Evolutionary conservation across 2,329 filamentous ascomycete genomes (phyloP).

Genomic region (Hypoxylon sp.): DNA sequence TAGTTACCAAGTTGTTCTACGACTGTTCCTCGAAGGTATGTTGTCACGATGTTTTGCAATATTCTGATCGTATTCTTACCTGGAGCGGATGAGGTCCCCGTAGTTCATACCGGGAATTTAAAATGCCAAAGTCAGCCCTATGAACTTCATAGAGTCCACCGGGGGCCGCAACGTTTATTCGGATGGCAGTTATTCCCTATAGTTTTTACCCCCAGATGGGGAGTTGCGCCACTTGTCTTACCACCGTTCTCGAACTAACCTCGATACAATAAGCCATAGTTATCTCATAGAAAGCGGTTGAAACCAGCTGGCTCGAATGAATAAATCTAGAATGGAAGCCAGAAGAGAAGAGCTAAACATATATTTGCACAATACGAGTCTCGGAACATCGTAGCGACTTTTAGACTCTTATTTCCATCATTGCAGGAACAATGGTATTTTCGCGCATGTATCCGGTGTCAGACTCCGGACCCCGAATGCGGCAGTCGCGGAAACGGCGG

Average conservation of each 20-base stretch:
- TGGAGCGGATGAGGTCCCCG: neutral
- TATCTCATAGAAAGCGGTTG: neutral
- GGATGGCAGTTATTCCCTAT: neutral
- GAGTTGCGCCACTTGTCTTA: constrained; percentile 1
- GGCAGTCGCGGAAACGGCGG: constrained; percentile 19
- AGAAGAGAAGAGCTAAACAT: neutral
- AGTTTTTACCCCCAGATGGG: neutral
- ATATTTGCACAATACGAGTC: neutral
- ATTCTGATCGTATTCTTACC: neutral
- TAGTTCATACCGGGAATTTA: neutral
- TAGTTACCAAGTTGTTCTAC: neutral
- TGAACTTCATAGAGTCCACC: neutral
- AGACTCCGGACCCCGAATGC: constrained; percentile 36
- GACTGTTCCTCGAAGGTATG: neutral
- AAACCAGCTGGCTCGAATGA: neutral
- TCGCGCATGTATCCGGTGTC: constrained; percentile 5
- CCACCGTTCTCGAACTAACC: neutral
- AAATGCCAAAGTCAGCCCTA: neutral
- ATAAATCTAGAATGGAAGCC: neutral
- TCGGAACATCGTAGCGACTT: neutral
- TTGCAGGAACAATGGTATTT: neutral
- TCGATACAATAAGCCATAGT: neutral
- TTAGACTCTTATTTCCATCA: neutral
- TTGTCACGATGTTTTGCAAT: neutral
- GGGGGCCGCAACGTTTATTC: neutral